Evolutionary conservation across 345 rosid genomes (phyloP), one percentile per base, ranked within the genome.

Genomic region (Gossypium turneri): DNA sequence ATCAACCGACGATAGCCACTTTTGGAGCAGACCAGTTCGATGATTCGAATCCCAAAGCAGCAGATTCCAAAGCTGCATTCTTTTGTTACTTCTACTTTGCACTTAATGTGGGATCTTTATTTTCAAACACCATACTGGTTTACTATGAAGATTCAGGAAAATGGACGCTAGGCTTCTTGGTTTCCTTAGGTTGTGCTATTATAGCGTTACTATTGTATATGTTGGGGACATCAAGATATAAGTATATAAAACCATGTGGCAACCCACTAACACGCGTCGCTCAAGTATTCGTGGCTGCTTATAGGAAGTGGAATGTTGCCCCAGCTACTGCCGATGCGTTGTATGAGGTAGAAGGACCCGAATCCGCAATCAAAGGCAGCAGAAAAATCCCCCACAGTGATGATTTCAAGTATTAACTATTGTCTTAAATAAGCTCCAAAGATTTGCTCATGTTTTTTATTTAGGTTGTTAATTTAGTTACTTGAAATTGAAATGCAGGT

Each of bases 1-100:
- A 92, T 76, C 97, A 92, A 75, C 98, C 98, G 48, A 87, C 97
- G 13, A 13, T 92, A 71, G 98, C 94, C 73, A 92, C 98, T 7
- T 92, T 94, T 34, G 98, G 98, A 19, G 91, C 97, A 0, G 97
- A 94, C 73, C 94, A 92, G 64, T 89, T 92, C 65, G 92, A 81
- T 61, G 94, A 90, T 61, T 12, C 76, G 3, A 67, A 72, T 22
- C 86, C 85, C 0, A 77, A 84, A 29, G 75, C 70, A 24, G 77
- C 5, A 38, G 51, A 5, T 8, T 82, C 87, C 1, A 92, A 87
- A 76, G 87, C 86, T 43, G 81, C 84, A 48, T 92, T 88, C 81
- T 92, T 92, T 70, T 85, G 90, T 78, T 88, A 92, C 78, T 92
- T 92, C 78, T 92, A 92, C 82, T 90, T 92, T 76, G 88, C 92